These are phyloP conservation scores for Coemansia sp. DNA, from an alignment of 371 early-diverging fungal genomes.

Conservation along the genomic window DNA sequence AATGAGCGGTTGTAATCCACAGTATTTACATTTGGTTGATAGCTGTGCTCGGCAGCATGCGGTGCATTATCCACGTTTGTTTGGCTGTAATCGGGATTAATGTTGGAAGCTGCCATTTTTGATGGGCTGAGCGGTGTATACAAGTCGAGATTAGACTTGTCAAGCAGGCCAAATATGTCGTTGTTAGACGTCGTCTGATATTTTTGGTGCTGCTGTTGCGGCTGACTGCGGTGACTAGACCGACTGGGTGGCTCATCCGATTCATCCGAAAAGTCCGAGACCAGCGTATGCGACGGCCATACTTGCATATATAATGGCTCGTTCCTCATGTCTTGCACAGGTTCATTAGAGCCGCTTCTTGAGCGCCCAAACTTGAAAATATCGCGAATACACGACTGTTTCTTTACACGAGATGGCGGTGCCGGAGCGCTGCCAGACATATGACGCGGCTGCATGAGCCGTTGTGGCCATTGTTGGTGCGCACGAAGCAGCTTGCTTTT, in stretches of 20 bases:
- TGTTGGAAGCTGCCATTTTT: too few species aligned
- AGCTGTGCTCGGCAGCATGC: too few species aligned
- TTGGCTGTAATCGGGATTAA: too few species aligned
- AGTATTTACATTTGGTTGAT: too few species aligned
- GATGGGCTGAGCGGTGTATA: constrained; percentile 35
- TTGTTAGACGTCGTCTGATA: not conserved
- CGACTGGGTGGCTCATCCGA: not conserved
- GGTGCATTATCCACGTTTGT: too few species aligned
- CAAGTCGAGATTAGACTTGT: constrained; percentile 6
- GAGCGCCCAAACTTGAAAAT: constrained; percentile 16
- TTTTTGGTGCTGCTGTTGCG: too few species aligned
- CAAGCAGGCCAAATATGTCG: constrained; percentile 11
- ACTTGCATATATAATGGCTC: not conserved
- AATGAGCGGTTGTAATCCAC: not conserved
- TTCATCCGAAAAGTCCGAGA: constrained; percentile 21
- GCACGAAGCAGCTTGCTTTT: constrained; percentile 12
- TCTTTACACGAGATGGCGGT: not conserved
- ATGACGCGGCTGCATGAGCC: not conserved
- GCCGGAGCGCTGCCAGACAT: not conserved
- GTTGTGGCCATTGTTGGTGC: not conserved
- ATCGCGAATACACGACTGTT: constrained; percentile 15
- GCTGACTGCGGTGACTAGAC: too few species aligned
- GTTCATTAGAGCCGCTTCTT: not conserved
- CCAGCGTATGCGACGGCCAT: constrained; percentile 2
- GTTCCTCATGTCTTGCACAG: not conserved